These are phyloP conservation scores for Trichoderma guizhouense DNA, from an alignment of 2,329 filamentous ascomycete species.

Conservation along the genomic window DNA sequence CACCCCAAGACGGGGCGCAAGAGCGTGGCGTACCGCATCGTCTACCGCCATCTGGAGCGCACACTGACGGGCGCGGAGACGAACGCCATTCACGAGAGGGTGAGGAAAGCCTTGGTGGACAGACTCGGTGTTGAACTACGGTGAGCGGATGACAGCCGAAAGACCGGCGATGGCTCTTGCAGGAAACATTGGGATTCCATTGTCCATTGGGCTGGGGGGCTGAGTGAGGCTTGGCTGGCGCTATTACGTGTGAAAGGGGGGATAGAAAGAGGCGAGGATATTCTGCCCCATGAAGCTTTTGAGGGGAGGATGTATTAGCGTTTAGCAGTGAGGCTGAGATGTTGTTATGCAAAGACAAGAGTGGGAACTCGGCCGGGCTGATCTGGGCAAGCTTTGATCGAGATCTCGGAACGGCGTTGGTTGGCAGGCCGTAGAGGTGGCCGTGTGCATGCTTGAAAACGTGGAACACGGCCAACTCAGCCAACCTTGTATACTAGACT, in stretches of 20 bases:
- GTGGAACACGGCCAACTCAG: neutral
- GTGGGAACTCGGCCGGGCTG: neutral
- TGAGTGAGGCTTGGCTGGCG: constrained; percentile 7
- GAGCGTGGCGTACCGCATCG: constrained; percentile 89
- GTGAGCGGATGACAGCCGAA: constrained; percentile 20
- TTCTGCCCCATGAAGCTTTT: neutral
- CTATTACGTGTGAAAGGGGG: constrained; percentile 2
- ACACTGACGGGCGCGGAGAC: constrained; percentile 83
- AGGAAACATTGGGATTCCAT: neutral
- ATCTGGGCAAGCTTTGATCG: constrained; percentile 5
- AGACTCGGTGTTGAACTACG: constrained; percentile 69
- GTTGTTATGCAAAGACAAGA: neutral
- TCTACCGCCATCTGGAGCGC: constrained; percentile 87
- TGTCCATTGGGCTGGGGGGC: neutral
- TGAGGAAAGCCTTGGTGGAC: constrained; percentile 62
- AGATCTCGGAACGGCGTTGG: constrained; percentile 6
- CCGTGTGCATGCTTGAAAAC: neutral
- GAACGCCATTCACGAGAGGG: constrained; percentile 69
- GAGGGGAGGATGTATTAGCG: neutral
- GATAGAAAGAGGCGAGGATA: neutral
- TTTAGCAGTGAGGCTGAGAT: neutral
- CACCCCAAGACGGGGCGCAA: constrained; percentile 80
- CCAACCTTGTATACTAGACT: neutral
- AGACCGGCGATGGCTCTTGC: neutral
- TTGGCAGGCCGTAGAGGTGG: neutral